phyloP scores from a whole-genome alignment of 176 grass and related monocot genomes.

The Ensete ventricosum region DNA sequence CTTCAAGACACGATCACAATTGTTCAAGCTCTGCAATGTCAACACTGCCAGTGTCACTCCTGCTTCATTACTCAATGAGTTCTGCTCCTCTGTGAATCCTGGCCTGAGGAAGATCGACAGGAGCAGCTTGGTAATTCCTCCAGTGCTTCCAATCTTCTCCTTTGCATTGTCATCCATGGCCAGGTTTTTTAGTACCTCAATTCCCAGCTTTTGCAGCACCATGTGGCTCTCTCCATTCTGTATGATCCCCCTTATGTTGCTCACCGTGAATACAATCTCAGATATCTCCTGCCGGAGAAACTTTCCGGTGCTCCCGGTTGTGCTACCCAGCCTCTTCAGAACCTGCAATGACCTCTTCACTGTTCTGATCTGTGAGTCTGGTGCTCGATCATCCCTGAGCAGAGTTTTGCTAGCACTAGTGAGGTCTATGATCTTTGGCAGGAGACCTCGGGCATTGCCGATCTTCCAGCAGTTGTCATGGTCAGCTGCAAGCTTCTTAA shows the following conservation, averaged over 20 bases:
- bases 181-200: slow-evolving; percentile 45
- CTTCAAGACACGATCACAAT: slow-evolving; percentile 18
- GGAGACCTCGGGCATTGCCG: slow-evolving; percentile 33
- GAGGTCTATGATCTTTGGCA: slow-evolving; percentile 49
- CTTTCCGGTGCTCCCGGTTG: slow-evolving; percentile 35
- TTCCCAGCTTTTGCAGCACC: slow-evolving; percentile 47
- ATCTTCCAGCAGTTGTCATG: slow-evolving; percentile 61
- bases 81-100: neutral
- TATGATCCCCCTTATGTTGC: slow-evolving; percentile 49
- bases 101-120: neutral
- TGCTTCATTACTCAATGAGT: slow-evolving; percentile 8
- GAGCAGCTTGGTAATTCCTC: slow-evolving; percentile 7
- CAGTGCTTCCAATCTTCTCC: slow-evolving; percentile 17
- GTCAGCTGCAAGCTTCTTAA: slow-evolving; percentile 44
- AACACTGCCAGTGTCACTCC: slow-evolving; percentile 29
- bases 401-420: slow-evolving; percentile 20
- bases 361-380: slow-evolving; percentile 19
- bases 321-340: slow-evolving; percentile 42
- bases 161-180: slow-evolving; percentile 36
- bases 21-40: slow-evolving; percentile 12
- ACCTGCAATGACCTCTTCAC: slow-evolving; percentile 41
- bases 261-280: slow-evolving; percentile 46
- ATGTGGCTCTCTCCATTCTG: slow-evolving; percentile 27
- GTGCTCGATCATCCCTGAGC: slow-evolving; percentile 8
- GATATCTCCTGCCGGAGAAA: slow-evolving; percentile 35